These are phyloP conservation scores for Diaporthe sp. DNA, from an alignment of 2,329 filamentous ascomycete genomes.

Conservation along the genomic window DNA sequence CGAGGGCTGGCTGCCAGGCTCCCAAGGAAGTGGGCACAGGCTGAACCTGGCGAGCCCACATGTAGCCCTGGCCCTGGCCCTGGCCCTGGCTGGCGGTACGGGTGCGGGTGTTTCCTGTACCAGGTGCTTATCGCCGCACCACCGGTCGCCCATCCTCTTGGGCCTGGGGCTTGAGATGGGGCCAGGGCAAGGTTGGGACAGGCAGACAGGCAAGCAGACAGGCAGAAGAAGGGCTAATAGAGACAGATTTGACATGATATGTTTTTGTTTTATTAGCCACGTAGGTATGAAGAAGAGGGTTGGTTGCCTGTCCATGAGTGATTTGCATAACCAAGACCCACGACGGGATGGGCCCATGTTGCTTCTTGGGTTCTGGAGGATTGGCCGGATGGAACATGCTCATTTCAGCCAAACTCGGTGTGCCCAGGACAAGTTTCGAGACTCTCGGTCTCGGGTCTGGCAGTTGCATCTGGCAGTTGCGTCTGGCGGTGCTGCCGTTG, in stretches of 20 bases:
- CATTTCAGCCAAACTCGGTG: background rate
- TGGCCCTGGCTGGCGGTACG: background rate
- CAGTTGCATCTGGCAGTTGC: background rate
- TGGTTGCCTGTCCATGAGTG: background rate
- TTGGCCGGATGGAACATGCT: background rate
- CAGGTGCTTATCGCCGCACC: constrained; percentile 2
- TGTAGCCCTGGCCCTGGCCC: constrained; percentile 1
- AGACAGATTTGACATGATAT: too few species aligned
- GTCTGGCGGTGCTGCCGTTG: background rate
- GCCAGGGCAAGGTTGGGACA: background rate
- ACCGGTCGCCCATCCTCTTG: background rate
- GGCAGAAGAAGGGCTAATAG: background rate
- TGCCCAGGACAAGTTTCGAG: background rate
- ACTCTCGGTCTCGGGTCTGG: background rate
- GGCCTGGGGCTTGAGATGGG: background rate
- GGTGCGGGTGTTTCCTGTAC: constrained; percentile 7
- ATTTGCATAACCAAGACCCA: constrained; percentile 2
- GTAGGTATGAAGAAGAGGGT: background rate
- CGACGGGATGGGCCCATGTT: background rate
- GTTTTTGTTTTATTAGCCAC: too few species aligned
- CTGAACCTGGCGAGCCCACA: background rate
- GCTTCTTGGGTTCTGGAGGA: background rate
- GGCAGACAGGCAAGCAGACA: background rate
- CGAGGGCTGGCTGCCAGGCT: constrained; percentile 31
- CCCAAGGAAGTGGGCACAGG: constrained; percentile 22